Evolutionary conservation across 2,329 filamentous ascomycete genomes (phyloP), one percentile per base, ranked within the genome.

Genomic region (Penicillium sp.): DNA sequence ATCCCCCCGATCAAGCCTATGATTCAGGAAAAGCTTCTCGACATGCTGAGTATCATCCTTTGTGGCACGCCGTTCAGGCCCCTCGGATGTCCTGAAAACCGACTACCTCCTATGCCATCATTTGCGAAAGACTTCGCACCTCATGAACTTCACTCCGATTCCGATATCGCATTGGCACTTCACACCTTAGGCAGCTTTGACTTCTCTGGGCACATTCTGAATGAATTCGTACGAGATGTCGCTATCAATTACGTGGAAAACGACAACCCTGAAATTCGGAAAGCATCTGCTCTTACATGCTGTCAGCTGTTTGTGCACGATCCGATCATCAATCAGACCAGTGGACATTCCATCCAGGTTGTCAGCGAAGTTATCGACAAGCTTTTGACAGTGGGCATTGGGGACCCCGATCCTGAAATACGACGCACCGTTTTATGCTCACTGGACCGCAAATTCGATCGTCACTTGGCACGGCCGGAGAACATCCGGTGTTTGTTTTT

Each of bases 331-430:
- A 93, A 95, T 62, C 93, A 99, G 72, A 96, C 92, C 6, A 97
- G 93, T 67, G 89, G 92, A 57, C 93, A 99, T 68, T 92, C 93
- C 0, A 88, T 97, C 34, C 90, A 96, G 67, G 93, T 99, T 25
- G 95, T 99, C 38, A 89, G 92, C 47, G 93, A 99, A 67, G 93
- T 99, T 28, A 95, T 99, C 50, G 91, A 97, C 72, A 96, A 93
- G 65, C 81, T 99, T 0, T 77, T 99, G 54, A 96, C 92, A 0
- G 91, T 97, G 33, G 92, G 90, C 41, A 89, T 99, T 25, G 93
- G 92, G 12, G 93, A 99, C 65, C 84, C 87, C 1, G 89, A 96
- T 59, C 81, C 90, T 12, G 87, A 87, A 58, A 99, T 99, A 56
- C 84, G 93, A 51, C 81, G 84, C 61, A 95, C 89, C 0, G 92